Percentiles rank a stretch among this genome's conserved stretches.
These are phyloP conservation scores for Sporobolomyces phaffii DNA, from an alignment of 768 basidiomycete genomes.

Conservation along the genomic window DNA sequence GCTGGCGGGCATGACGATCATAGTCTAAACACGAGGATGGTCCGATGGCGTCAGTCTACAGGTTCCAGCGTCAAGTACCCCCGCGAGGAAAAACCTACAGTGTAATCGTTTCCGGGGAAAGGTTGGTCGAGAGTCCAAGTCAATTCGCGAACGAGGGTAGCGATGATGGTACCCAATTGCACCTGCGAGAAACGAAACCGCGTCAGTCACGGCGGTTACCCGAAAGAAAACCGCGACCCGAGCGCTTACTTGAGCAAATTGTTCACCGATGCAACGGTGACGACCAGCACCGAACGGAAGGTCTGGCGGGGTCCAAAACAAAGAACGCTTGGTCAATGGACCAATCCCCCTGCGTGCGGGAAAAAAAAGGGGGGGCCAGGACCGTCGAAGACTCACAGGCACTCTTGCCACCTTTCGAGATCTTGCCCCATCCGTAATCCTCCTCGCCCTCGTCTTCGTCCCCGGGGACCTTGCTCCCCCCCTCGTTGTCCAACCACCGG, in stretches of 20 bases:
- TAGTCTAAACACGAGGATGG: constrained; percentile 61
- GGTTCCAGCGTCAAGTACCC: not conserved
- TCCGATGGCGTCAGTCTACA: no score
- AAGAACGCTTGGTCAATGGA: not conserved
- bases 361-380: no score
- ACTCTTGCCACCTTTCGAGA: constrained; percentile 51
- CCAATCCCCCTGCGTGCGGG: no score
- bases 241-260: constrained; percentile 68
- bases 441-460: constrained; percentile 66
- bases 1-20: constrained; percentile 80
- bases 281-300: constrained; percentile 92
- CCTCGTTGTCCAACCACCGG: constrained; percentile 79
- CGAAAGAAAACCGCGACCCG: no score
- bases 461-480: constrained; percentile 71
- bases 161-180: constrained; percentile 77
- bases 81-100: constrained; percentile 42
- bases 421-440: constrained; percentile 91
- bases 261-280: constrained; percentile 53
- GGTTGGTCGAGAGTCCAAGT: constrained; percentile 63
- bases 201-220: not conserved
- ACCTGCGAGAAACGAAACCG: constrained; percentile 45
- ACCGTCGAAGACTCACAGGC: constrained; percentile 34
- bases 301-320: constrained; percentile 52
- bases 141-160: constrained; percentile 67
- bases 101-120: constrained; percentile 82